A percentile compares a stretch with the other conserved stretches of the same genome.
phyloP scores from a whole-genome alignment of 2,329 filamentous ascomycete species.

The Clonostachys rhizophaga region DNA sequence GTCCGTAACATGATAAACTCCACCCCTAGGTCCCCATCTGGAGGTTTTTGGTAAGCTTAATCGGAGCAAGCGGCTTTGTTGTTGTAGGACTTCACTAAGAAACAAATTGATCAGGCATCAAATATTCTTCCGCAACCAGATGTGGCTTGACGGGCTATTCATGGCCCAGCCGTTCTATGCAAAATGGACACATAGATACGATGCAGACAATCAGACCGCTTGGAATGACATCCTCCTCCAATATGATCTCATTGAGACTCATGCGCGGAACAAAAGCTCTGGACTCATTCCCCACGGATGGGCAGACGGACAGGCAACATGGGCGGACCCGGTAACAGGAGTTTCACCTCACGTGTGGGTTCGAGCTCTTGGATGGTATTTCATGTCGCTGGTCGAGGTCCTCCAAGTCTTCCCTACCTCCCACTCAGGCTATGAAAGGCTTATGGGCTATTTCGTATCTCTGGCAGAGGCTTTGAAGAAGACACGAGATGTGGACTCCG shows the following conservation, averaged over 20 bases:
- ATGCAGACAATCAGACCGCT: constrained; percentile 24
- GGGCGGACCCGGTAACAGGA: constrained; percentile 42
- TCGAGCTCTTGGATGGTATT: constrained; percentile 45
- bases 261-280: constrained; percentile 25
- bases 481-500: constrained; percentile 28
- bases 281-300: constrained; percentile 47
- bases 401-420: constrained; percentile 31
- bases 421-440: constrained; percentile 20
- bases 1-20: constrained; percentile 31
- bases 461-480: constrained; percentile 30
- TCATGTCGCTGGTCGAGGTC: constrained; percentile 40
- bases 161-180: constrained; percentile 38
- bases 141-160: constrained; percentile 52
- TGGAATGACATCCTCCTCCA: constrained; percentile 38
- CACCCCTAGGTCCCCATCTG: constrained; percentile 39
- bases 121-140: constrained; percentile 40
- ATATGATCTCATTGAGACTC: constrained; percentile 33
- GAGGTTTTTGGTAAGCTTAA: constrained; percentile 45
- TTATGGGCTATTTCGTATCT: constrained; percentile 27
- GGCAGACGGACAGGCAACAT: constrained; percentile 37
- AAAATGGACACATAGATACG: constrained; percentile 25
- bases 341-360: constrained; percentile 45
- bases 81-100: background rate
- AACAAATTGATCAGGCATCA: constrained; percentile 26
- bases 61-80: constrained; percentile 12